Base-by-base conservation (phyloP, 2,329 filamentous ascomycete genomes). In the Catunica adiposa region DNA sequence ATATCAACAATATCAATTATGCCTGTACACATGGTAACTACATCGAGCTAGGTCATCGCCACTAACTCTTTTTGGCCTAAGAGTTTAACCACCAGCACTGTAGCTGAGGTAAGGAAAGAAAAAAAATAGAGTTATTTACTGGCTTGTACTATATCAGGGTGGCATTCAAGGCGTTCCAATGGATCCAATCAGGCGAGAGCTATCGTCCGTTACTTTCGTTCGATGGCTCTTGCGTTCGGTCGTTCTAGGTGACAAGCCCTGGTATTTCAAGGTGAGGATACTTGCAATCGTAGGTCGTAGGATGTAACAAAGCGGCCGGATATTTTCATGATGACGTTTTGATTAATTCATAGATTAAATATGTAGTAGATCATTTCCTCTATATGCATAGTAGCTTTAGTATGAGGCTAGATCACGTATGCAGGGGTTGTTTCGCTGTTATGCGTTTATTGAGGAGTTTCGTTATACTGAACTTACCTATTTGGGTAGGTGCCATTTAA, bases 161-260 rank as follows among this genome's bases (percentile, higher is more conserved):
- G 5, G 11, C 29, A 34, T 34, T 34, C 29, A 34, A 34, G 11
- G 29, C 5, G 29, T 34, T 34, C 11, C 29, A 34, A 34, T 11
- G 29, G 29, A 5, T 34, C 29, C 29, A 5, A 48, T 48, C 44
- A 48, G 44, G 44, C 23, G 44, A 48, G 44, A 48, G 44, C 11
- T 8, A 48, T 48, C 44, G n/a, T 48, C 22, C 44, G 44, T 48
- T 48, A 26, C 44, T 48, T n/a, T 48, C 44, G 44, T 48, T 48
- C 44, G 23, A 48, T 48, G 17, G 17, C 20, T 26, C 44, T 48
- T 48, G 44, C 44, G n/a, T 48, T 48, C 29, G 29, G 11, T 34
- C 29, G 29, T 34, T 34, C 29, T 34, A 34, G 29, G 29, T 34
- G 29, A 5, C 29, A 34, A 34, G 29, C 29, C 29, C 29, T 34